phyloP scores from a whole-genome alignment of 352 stramenopile genomes.

The Globisporangium viniferum region DNA sequence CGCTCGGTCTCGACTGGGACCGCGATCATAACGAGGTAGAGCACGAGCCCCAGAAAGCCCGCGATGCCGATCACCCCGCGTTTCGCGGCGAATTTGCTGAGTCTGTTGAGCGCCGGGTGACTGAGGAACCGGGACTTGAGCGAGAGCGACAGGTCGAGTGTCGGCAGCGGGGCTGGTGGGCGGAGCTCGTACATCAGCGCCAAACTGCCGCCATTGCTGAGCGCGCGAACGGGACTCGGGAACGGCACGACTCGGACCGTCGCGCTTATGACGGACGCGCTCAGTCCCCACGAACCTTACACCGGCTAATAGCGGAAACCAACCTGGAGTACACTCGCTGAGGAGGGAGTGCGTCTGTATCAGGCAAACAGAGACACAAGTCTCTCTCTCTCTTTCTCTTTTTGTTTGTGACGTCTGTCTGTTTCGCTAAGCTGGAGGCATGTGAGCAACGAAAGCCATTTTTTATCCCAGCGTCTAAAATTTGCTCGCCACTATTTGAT shows the following conservation, averaged over 20 bases:
- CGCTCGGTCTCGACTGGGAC: not conserved
- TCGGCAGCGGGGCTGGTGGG: conserved; percentile 1
- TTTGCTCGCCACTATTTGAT: too few species aligned
- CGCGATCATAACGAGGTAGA: conserved; percentile 5
- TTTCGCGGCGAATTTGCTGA: not conserved
- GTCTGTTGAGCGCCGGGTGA: not conserved
- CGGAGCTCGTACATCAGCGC: conserved; percentile 10
- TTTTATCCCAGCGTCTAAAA: too few species aligned
- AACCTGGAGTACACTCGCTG: too few species aligned
- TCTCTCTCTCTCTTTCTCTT: too few species aligned
- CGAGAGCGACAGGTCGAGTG: conserved; percentile 20
- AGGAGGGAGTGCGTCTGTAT: too few species aligned
- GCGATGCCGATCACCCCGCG: not conserved
- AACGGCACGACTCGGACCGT: conserved; percentile 1
- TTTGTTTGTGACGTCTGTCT: too few species aligned
- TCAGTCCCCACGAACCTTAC: too few species aligned
- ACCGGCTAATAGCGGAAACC: too few species aligned
- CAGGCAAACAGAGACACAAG: too few species aligned
- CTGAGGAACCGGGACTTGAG: conserved; percentile 21
- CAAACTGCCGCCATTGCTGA: not conserved
- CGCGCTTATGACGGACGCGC: not conserved
- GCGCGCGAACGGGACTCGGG: not conserved
- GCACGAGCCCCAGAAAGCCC: not conserved
- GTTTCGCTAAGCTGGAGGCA: too few species aligned
- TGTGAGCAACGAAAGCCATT: too few species aligned